Conservation (phyloP, 345 rosid species). For the Punica granatum region DNA sequence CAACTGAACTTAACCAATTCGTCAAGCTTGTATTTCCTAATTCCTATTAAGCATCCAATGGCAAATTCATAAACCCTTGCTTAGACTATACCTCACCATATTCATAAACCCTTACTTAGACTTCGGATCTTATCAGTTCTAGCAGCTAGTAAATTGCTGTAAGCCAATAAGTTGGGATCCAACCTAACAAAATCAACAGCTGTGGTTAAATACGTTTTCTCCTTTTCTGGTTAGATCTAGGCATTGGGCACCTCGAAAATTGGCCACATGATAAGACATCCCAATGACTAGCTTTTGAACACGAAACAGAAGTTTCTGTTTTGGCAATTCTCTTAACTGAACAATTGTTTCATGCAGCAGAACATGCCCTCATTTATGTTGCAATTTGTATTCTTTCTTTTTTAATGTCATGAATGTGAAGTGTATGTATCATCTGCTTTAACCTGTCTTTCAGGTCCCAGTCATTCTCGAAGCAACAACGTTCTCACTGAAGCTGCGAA, state of each 20-base stretch:
- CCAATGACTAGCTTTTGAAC: neutral
- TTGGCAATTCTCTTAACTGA: neutral
- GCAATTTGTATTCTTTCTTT: neutral
- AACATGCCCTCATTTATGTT: neutral
- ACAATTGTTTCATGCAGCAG: neutral
- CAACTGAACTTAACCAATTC: neutral
- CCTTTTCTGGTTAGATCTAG: neutral
- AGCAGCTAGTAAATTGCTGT: neutral
- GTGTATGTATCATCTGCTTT: too few relatives aligned
- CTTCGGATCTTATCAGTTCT: neutral
- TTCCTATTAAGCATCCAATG: neutral
- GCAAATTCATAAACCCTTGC: too few relatives aligned
- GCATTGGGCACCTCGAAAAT: neutral
- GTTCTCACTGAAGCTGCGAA: slow-evolving; percentile 73
- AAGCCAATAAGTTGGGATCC: neutral
- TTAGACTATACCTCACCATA: too few relatives aligned
- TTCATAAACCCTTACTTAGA: too few relatives aligned
- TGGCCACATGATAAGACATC: neutral
- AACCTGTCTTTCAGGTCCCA: slow-evolving; percentile 50
- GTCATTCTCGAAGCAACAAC: slow-evolving; percentile 77
- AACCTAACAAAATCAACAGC: neutral
- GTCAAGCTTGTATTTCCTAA: neutral
- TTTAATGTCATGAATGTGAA: neutral
- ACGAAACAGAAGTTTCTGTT: neutral
- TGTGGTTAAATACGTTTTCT: neutral